phyloP scores from a whole-genome alignment of 192 early-diverging fungal species.

The Chytriomyces confervae region DNA sequence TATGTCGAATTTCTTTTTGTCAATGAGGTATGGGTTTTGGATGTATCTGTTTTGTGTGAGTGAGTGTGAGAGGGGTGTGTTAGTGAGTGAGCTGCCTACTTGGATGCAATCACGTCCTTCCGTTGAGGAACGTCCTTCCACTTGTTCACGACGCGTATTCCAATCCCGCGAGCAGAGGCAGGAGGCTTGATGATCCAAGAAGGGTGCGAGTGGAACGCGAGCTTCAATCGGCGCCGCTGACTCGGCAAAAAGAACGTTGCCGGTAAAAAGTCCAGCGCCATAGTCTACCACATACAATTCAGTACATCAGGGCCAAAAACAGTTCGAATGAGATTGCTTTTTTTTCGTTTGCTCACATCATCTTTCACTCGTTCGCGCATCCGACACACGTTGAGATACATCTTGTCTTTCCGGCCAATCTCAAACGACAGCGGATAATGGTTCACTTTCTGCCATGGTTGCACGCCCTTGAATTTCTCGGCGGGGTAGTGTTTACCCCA shows the following conservation, averaged over 20 bases:
- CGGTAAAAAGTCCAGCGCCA: constrained; percentile 45
- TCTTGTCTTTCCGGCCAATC: constrained; percentile 56
- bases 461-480: constrained; percentile 44
- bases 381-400: constrained; percentile 36
- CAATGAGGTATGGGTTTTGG: constrained; percentile 49
- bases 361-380: constrained; percentile 33
- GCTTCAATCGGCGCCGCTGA: constrained; percentile 35
- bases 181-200: constrained; percentile 61
- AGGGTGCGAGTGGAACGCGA: constrained; percentile 37
- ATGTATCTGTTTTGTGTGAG: constrained; percentile 42
- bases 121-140: constrained; percentile 47
- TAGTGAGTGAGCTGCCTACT: constrained; percentile 9
- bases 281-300: background rate
- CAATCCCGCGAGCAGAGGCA: constrained; percentile 56
- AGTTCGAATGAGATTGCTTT: background rate
- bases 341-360: constrained; percentile 13
- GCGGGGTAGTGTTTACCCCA: constrained; percentile 57
- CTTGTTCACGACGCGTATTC: constrained; percentile 49
- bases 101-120: constrained; percentile 45
- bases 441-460: constrained; percentile 60
- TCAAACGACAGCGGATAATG: constrained; percentile 61
- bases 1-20: constrained; percentile 54
- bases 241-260: constrained; percentile 51
- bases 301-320: background rate
- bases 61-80: too few species aligned